Conservation (phyloP, 805 yeast genomes). For the Metschnikowia noctiluminum region DNA sequence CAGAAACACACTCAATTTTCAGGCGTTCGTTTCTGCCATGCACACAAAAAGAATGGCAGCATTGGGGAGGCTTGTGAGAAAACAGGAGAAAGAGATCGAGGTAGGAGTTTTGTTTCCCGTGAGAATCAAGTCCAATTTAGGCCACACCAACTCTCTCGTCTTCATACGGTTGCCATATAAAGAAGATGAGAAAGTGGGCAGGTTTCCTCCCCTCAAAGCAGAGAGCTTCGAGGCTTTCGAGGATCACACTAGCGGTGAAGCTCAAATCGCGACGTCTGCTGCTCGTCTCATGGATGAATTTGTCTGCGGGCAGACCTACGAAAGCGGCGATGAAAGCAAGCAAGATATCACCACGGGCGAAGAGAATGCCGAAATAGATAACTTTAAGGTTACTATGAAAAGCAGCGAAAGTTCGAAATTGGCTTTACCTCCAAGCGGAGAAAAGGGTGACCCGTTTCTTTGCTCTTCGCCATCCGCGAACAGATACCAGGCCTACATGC, state of each 20-base stretch:
- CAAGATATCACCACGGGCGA: background rate
- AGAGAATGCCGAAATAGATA: conserved; percentile 5
- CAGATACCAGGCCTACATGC: conserved; percentile 21
- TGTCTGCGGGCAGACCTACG: conserved; percentile 26
- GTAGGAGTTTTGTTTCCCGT: conserved; percentile 55
- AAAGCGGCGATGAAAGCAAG: conserved; percentile 9
- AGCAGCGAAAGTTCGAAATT: conserved; percentile 18
- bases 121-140: conserved; percentile 7
- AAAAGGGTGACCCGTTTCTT: conserved; percentile 18
- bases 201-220: conserved; percentile 35
- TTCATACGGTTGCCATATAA: conserved; percentile 62
- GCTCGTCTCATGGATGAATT: conserved; percentile 31
- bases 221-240: too few relatives aligned
- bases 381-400: conserved; percentile 19
- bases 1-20: conserved; percentile 34
- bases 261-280: too few relatives aligned
- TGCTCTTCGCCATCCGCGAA: conserved; percentile 31
- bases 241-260: too few relatives aligned
- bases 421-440: conserved; percentile 10
- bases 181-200: conserved; percentile 69
- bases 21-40: conserved; percentile 49
- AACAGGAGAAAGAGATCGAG: conserved; percentile 43
- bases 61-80: conserved; percentile 62
- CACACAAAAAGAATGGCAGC: conserved; percentile 46
- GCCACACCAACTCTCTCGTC: conserved; percentile 39